phyloP scores from a whole-genome alignment of 176 grass and related monocot species.

The Alloteropsis semialata region DNA sequence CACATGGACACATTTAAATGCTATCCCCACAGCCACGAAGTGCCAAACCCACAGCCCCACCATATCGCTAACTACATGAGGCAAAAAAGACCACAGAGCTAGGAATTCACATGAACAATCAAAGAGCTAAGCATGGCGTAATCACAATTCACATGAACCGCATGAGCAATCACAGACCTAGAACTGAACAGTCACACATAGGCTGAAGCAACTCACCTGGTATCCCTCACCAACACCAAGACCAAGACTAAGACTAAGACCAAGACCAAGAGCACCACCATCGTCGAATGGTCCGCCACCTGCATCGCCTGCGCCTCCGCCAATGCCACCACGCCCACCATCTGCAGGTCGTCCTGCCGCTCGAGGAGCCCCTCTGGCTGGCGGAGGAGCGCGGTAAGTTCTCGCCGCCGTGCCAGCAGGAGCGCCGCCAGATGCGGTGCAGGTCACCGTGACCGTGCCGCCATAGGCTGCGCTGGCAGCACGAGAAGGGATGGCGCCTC shows the following conservation, averaged over 20 bases:
- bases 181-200: neutral
- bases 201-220: neutral
- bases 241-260: too few species aligned
- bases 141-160: too few species aligned
- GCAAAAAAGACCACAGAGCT: too few species aligned
- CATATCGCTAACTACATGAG: too few species aligned
- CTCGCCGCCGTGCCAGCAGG: too few species aligned
- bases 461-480: neutral
- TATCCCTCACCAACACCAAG: too few species aligned
- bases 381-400: neutral
- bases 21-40: too few species aligned
- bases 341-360: neutral
- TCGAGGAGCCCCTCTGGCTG: too few species aligned
- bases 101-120: neutral
- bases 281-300: neutral
- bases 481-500: neutral
- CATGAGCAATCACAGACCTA: neutral
- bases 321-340: neutral
- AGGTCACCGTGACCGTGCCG: neutral
- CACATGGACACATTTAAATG: too few species aligned
- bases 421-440: neutral
- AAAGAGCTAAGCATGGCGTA: neutral
- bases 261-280: neutral
- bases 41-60: too few species aligned
- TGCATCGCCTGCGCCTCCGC: neutral